Evolutionary conservation across 495 filamentous ascomycete genomes (phyloP).

Genomic region (Aspergillus ellipticus): DNA sequence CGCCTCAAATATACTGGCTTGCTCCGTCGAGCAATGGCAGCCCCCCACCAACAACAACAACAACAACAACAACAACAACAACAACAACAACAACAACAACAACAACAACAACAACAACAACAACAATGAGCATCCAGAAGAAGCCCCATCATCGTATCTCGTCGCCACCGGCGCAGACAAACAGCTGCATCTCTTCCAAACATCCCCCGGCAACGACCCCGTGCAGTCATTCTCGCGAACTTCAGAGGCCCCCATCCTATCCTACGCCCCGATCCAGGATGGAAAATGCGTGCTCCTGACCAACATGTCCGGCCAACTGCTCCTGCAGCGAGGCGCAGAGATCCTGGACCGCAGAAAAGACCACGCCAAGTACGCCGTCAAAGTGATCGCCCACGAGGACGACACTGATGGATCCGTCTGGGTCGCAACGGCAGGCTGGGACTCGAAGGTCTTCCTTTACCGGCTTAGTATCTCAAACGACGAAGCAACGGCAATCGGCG

Average conservation of each 20-base stretch:
- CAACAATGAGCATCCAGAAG: conserved; percentile 3
- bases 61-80: conserved; percentile 9
- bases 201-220: conserved; percentile 19
- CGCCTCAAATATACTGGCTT: conserved; percentile 52
- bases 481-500: conserved; percentile 20
- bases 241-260: conserved; percentile 60
- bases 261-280: conserved; percentile 32
- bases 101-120: conserved; percentile 1
- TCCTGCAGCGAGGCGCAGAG: conserved; percentile 37
- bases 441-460: conserved; percentile 56
- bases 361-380: conserved; percentile 62
- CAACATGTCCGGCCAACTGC: conserved; percentile 62
- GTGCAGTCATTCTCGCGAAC: conserved; percentile 33
- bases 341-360: conserved; percentile 49
- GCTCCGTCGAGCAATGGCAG: conserved; percentile 43
- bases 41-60: not conserved
- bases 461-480: conserved; percentile 15
- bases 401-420: conserved; percentile 21
- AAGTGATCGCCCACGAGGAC: conserved; percentile 42
- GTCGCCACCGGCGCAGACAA: conserved; percentile 52
- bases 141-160: conserved; percentile 24
- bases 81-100: conserved; percentile 14
- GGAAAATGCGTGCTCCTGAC: conserved; percentile 43
- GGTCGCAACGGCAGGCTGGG: conserved; percentile 66
- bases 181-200: conserved; percentile 44